Base-by-base conservation (phyloP, 169 alveolate genomes). In the Cryptosporidium sp. region DNA sequence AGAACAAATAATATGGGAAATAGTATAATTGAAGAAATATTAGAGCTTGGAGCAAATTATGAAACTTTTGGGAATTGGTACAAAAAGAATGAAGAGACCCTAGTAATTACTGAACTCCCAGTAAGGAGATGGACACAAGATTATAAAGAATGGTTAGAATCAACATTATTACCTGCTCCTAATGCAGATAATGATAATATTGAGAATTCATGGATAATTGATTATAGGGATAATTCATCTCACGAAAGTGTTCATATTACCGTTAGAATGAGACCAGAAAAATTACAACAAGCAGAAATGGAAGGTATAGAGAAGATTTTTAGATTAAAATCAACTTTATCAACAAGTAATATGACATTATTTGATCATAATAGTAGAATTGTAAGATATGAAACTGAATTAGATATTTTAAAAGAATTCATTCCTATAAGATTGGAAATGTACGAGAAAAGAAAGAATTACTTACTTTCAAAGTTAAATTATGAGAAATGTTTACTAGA, bases 101-200 rank as follows among this genome's bases (percentile, higher is more conserved):
- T 91, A 35, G 97, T 94, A 35, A 86, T 93, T 29, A 96, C 98
- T 35, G 99, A 99, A 93, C 95, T 99, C n/a, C 99, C 99, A 3
- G 94, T 98, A 65, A 95, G 96, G 65, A 96, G 95, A 87, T 97
- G 99, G 99, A 98, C 99, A 21, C 96, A 97, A 94, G 99, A 97
- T 93, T 98, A 97, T 94, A 96, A 97, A 89, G 98, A 94, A 68
- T 97, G 96, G 95, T 92, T 97, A 68, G 98, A 97, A 91, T 93
- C 93, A 21, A 80, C 93, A 65, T 65, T 87, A 67, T 39, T 85
- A 23, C 93, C 93, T 0, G 75, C 80, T 35, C 73, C 73, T 12
- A 80, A 60, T 65, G 67, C 72, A 69, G 73, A 65, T 31, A 35
- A 58, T 18, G 70, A 71, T 21, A 71, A 86, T 69, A 89, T 91